Base-by-base conservation (phyloP, 768 basidiomycete species). In the Plicaturopsis crispa region DNA sequence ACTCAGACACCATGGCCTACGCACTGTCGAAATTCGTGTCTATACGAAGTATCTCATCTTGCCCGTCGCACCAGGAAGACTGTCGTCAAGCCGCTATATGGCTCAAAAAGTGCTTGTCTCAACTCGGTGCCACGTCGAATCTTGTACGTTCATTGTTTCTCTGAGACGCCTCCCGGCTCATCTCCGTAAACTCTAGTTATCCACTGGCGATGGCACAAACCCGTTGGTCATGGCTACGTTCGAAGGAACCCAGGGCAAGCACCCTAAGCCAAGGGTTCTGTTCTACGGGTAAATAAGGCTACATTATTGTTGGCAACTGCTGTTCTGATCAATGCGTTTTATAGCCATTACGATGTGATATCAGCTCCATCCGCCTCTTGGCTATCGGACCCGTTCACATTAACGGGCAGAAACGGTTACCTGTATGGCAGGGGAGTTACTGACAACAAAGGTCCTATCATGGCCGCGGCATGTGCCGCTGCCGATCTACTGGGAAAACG, bases 331-430 rank as follows among this genome's bases (percentile, higher is more conserved):
- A 5, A 6, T 13, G 12, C 16, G 13, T 31, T 18, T 14, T 16
- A 3, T 34, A 89, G 89, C 2, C 96, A 99, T 56, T 99, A 98
- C 62, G 96, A 99, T 49, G 89, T 98, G n/a, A 88, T 98, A 34
- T 67, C 83, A 0, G 91, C 92, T 0, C 78, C 77, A 0, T 59
- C 65, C 7, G 65, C 74, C 5, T 76, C 80, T 10, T 97, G 94
- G 94, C 61, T 70, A 16, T 80, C 83, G 2, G 80, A 90, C 42
- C 94, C 96, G 0, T 99, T 90, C 62, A 67, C 63, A 5, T 61
- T 97, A 44, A 73, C 73, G 0, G 91, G 91, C 2, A 72, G 78
- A 8, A 91, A 97, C 49, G 92, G 91, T 0, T 92, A 86, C 52
- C 63, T 93, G 1, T 92, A 91, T 50, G 94, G 93, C 16, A 78